A percentile compares a stretch with the other conserved stretches of the same genome.
These are phyloP conservation scores for Oropetium thomaeum DNA, from an alignment of 176 grass and related monocot genomes.

Conservation along the genomic window DNA sequence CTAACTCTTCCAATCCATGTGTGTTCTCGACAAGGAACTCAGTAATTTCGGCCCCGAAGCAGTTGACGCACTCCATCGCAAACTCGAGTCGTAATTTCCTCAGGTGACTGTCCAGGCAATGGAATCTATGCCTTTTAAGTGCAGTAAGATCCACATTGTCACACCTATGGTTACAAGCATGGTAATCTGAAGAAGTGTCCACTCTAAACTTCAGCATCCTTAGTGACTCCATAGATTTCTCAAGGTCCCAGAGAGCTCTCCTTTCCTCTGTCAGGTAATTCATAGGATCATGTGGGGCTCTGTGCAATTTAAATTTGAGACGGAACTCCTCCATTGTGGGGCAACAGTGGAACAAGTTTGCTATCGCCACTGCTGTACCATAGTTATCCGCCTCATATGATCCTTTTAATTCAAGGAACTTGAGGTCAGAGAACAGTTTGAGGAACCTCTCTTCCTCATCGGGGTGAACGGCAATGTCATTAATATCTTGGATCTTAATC, in stretches of 20 bases:
- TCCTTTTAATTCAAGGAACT: too few relatives aligned
- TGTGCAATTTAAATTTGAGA: too few relatives aligned
- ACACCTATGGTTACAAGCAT: not conserved
- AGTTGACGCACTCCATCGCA: not conserved
- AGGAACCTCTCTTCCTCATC: too few relatives aligned
- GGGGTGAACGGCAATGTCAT: too few relatives aligned
- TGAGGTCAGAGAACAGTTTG: too few relatives aligned
- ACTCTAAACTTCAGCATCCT: not conserved
- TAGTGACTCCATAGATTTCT: not conserved
- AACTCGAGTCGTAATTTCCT: not conserved
- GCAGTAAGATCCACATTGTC: not conserved
- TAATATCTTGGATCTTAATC: too few relatives aligned
- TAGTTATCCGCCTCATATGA: too few relatives aligned
- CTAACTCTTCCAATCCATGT: not conserved
- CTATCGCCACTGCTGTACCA: too few relatives aligned
- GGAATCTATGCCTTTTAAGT: not conserved
- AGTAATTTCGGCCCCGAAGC: not conserved
- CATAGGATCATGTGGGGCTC: too few relatives aligned
- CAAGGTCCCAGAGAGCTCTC: not conserved
- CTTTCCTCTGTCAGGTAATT: not conserved
- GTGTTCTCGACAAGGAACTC: not conserved
- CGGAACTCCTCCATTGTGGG: too few relatives aligned
- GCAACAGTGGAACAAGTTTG: too few relatives aligned
- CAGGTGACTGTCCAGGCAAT: not conserved
- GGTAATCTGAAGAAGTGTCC: not conserved